phyloP scores from a whole-genome alignment of 108 stramenopile species.

The Skeletonema costatum region DNA sequence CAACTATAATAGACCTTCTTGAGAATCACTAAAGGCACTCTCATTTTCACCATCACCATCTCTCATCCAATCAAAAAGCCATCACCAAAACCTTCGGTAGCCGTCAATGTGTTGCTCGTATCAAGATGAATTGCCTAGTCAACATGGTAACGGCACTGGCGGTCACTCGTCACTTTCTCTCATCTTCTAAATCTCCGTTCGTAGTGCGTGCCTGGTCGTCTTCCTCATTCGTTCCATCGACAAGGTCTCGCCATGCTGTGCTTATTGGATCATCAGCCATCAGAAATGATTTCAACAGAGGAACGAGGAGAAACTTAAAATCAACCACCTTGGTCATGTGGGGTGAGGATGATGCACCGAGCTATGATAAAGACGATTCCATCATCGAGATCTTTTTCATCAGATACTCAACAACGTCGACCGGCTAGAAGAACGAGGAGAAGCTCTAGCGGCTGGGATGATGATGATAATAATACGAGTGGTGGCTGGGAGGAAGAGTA shows the following conservation, averaged over 20 bases:
- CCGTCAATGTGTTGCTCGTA: no score
- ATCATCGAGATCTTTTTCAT: slow-evolving; percentile 2
- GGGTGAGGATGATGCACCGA: slow-evolving; percentile 26
- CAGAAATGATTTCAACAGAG: background rate
- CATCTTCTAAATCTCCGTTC: background rate
- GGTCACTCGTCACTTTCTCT: background rate
- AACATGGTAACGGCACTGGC: background rate
- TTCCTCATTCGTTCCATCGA: slow-evolving; percentile 1
- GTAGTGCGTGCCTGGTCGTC: background rate
- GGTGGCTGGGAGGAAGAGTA: background rate
- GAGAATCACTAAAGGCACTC: no score
- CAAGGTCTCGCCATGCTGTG: background rate
- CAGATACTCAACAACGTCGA: slow-evolving; percentile 5
- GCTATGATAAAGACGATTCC: background rate
- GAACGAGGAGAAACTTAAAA: background rate
- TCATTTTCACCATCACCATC: no score
- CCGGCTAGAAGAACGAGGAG: slow-evolving; percentile 2
- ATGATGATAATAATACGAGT: slow-evolving; percentile 33
- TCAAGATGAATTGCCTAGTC: background rate
- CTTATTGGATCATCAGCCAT: background rate
- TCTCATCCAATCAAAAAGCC: no score
- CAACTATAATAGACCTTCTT: no score
- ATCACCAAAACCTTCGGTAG: no score
- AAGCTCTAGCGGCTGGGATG: slow-evolving; percentile 12
- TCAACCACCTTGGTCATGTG: slow-evolving; percentile 13